Evolutionary conservation across 1,284 basidiomycete genomes (phyloP).

Genomic region (Trametes hirsuta): DNA sequence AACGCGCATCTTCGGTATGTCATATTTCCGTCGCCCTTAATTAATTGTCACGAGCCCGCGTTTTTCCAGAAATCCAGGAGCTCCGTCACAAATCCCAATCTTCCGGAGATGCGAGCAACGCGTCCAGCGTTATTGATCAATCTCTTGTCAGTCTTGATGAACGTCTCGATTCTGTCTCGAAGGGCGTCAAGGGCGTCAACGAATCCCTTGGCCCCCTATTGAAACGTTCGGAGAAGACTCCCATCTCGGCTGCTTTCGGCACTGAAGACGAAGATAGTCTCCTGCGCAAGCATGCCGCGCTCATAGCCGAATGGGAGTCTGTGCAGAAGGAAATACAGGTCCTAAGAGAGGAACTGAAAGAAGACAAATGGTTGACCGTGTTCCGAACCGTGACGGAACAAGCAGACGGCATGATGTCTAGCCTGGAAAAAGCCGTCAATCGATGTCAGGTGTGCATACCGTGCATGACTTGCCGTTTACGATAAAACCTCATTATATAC

Average conservation of each 20-base stretch:
- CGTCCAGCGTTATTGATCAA: constrained; percentile 75
- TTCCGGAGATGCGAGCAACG: constrained; percentile 56
- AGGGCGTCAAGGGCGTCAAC: constrained; percentile 68
- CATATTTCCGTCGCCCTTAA: constrained; percentile 8
- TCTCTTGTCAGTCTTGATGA: constrained; percentile 81
- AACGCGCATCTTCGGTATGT: constrained; percentile 82
- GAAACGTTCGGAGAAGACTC: constrained; percentile 48
- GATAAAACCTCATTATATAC: not conserved
- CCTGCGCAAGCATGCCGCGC: constrained; percentile 69
- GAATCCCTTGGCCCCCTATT: constrained; percentile 65
- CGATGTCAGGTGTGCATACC: constrained; percentile 68
- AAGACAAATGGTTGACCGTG: constrained; percentile 95
- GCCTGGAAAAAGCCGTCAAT: constrained; percentile 87
- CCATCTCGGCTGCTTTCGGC: constrained; percentile 41
- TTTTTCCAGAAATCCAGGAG: constrained; percentile 75
- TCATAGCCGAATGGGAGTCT: constrained; percentile 78
- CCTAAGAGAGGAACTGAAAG: constrained; percentile 88
- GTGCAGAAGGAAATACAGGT: constrained; percentile 82
- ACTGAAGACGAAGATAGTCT: constrained; percentile 54
- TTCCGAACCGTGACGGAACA: constrained; percentile 92
- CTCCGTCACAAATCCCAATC: constrained; percentile 78
- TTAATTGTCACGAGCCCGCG: not conserved
- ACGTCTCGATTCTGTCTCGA: constrained; percentile 72
- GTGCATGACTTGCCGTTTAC: not conserved
- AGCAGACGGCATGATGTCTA: constrained; percentile 96